Conservation (phyloP, 352 stramenopile genomes). For the Saprolegnia diclina region DNA sequence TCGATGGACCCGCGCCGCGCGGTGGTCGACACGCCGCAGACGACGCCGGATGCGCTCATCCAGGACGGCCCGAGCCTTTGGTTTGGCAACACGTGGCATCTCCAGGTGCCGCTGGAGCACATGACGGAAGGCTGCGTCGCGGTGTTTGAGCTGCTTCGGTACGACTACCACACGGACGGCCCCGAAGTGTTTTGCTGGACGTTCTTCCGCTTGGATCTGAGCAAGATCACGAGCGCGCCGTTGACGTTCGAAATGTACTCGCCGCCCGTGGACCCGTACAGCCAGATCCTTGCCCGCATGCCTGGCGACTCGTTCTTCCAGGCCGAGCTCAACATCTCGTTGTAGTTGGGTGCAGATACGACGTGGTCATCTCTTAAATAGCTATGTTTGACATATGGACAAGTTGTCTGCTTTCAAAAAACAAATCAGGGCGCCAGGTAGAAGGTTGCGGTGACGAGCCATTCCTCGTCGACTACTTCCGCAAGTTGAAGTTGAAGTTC, state of each 20-base stretch:
- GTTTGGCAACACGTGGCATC: constrained; percentile 86
- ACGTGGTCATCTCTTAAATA: not conserved
- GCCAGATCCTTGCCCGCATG: constrained; percentile 79
- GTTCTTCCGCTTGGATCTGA: constrained; percentile 84
- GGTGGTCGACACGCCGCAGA: constrained; percentile 63
- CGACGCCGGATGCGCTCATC: constrained; percentile 81
- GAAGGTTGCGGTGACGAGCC: no score
- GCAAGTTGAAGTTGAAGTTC: no score
- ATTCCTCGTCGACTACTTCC: no score
- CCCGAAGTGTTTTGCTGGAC: constrained; percentile 86
- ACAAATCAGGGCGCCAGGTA: no score
- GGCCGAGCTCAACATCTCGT: constrained; percentile 81
- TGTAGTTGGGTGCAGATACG: constrained; percentile 35
- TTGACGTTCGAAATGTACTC: constrained; percentile 88
- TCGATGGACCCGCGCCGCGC: constrained; percentile 67
- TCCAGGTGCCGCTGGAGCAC: constrained; percentile 79
- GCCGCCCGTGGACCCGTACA: constrained; percentile 72
- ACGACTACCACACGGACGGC: constrained; percentile 67
- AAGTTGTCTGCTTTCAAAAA: no score
- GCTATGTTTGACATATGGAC: no score
- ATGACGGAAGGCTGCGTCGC: constrained; percentile 84
- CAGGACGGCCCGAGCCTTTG: constrained; percentile 81
- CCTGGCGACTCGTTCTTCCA: constrained; percentile 84
- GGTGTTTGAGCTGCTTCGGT: constrained; percentile 70
- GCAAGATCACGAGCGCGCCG: constrained; percentile 79